These are phyloP conservation scores for Metarhizium guizhouense DNA, from an alignment of 2,329 filamentous ascomycete species.

Conservation along the genomic window DNA sequence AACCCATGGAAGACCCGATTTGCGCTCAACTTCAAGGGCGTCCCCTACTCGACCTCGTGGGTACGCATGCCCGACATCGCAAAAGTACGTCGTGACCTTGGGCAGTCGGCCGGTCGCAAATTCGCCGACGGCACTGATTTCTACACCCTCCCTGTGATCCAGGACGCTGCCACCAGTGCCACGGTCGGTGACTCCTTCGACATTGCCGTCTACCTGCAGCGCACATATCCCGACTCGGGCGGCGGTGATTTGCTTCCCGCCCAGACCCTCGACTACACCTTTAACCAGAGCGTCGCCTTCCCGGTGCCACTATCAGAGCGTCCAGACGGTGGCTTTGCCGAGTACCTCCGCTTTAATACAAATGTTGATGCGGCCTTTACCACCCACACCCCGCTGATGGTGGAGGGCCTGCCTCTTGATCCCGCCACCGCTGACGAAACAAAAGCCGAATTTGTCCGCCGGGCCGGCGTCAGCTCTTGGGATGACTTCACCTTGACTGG, in stretches of 20 bases:
- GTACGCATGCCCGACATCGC: slow-evolving; percentile 42
- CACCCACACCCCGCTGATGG: slow-evolving; percentile 30
- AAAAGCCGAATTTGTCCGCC: slow-evolving; percentile 38
- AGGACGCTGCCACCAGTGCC: slow-evolving; percentile 30
- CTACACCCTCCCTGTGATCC: slow-evolving; percentile 50
- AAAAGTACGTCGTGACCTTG: slow-evolving; percentile 35
- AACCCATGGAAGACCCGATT: slow-evolving; percentile 26
- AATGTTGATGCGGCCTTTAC: slow-evolving; percentile 47
- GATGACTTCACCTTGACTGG: slow-evolving; percentile 30
- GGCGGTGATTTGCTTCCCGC: slow-evolving; percentile 39
- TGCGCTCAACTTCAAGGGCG: slow-evolving; percentile 33
- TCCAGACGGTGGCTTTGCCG: slow-evolving; percentile 14
- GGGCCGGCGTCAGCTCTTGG: slow-evolving; percentile 35
- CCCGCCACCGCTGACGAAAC: slow-evolving; percentile 33
- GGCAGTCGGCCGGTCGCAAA: slow-evolving; percentile 40
- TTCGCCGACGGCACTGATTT: slow-evolving; percentile 48
- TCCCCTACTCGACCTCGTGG: slow-evolving; percentile 33
- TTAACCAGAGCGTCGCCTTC: slow-evolving; percentile 10
- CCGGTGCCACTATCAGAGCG: slow-evolving; percentile 29
- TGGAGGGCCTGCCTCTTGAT: slow-evolving; percentile 38
- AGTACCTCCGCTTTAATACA: slow-evolving; percentile 35
- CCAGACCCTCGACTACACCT: slow-evolving; percentile 31
- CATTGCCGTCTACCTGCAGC: slow-evolving; percentile 52
- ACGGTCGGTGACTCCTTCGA: slow-evolving; percentile 55
- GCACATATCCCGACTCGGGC: slow-evolving; percentile 31